Conservation (phyloP, 768 basidiomycete genomes). For the Leccinellum rugosiceps region DNA sequence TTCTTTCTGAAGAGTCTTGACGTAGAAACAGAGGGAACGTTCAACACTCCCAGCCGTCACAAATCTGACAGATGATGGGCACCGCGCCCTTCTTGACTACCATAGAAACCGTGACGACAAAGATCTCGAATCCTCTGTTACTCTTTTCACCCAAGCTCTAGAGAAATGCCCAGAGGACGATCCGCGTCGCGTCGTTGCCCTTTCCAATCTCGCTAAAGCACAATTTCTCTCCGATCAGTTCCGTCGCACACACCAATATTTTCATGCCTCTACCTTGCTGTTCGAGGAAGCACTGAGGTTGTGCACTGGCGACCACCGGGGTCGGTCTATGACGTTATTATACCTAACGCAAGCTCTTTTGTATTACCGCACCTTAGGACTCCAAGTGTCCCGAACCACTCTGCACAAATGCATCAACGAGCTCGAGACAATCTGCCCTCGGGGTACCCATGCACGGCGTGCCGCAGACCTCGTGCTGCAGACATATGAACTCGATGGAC, state of each 20-base stretch:
- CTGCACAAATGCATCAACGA: background rate
- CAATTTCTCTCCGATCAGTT: background rate
- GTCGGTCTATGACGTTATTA: conserved; percentile 6
- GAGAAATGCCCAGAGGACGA: background rate
- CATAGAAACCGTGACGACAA: background rate
- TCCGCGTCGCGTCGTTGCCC: background rate
- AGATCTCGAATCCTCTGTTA: background rate
- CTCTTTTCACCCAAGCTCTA: conserved; percentile 4
- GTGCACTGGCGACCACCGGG: background rate
- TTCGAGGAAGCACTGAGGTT: conserved; percentile 13
- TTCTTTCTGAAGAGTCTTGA: background rate
- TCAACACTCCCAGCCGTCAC: background rate
- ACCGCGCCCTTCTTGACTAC: background rate
- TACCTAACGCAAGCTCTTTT: background rate
- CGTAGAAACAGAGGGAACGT: background rate
- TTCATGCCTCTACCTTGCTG: background rate
- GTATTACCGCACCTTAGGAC: background rate
- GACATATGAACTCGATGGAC: background rate
- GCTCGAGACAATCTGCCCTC: background rate
- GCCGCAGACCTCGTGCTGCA: conserved; percentile 1
- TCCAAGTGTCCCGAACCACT: background rate
- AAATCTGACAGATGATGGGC: conserved; percentile 3
- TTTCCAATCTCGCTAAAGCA: conserved; percentile 12
- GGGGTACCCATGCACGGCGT: background rate
- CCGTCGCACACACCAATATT: background rate